These are phyloP conservation scores for Lactuca saligna DNA, from an alignment of 129 eudicot species.

Conservation along the genomic window DNA sequence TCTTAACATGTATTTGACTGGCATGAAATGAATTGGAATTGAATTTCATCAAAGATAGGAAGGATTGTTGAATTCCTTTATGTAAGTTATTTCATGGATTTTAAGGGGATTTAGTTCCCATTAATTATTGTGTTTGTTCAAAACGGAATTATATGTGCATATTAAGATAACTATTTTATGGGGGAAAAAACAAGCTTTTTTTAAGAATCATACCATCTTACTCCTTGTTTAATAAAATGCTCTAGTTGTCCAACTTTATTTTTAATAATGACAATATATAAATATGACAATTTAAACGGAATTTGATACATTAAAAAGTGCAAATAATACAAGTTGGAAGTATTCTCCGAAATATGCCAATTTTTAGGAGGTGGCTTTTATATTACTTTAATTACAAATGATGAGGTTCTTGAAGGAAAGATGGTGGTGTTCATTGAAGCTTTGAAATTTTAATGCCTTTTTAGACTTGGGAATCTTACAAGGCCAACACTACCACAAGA, in stretches of 20 bases:
- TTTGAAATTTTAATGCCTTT: constrained; percentile 14
- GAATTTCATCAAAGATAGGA: no score
- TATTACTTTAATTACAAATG: constrained; percentile 26
- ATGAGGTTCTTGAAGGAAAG: constrained; percentile 13
- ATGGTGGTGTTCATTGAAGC: constrained; percentile 26
- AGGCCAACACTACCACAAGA: constrained; percentile 14
- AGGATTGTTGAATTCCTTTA: no score
- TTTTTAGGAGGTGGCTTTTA: constrained; percentile 32
- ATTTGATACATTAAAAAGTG: constrained; percentile 26
- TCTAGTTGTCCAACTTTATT: not conserved
- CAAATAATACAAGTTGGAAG: constrained; percentile 23
- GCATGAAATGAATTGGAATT: no score
- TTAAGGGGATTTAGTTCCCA: no score
- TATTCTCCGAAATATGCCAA: constrained; percentile 39
- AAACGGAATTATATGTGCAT: no score
- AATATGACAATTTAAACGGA: not conserved
- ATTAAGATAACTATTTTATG: no score
- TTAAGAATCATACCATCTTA: not conserved
- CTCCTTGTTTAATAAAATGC: not conserved
- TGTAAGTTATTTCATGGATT: no score
- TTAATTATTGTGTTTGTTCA: no score
- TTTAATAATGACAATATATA: not conserved
- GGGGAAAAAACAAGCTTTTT: not conserved
- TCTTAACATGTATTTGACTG: no score
- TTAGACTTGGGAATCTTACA: constrained; percentile 18